Base-by-base conservation (phyloP, 371 early-diverging fungal genomes). In the Lichtheimia corymbifera region DNA sequence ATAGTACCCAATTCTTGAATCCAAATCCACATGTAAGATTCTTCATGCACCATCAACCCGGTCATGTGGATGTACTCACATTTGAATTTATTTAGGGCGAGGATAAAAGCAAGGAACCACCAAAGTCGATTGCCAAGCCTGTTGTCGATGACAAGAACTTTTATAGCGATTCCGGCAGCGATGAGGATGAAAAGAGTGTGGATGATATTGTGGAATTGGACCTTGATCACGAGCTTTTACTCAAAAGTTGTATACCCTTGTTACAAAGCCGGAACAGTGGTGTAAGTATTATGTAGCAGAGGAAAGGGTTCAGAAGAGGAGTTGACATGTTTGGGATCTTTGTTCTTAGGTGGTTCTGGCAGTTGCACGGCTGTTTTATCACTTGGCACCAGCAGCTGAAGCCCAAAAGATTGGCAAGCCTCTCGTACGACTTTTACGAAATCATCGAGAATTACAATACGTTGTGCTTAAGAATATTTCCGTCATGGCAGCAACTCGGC, bases 201-300 rank as follows among this genome's bases (percentile, higher is more conserved):
- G 66, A 73, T 50, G 65, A 69, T 43, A 50, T 69, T 14, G 58
- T 72, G 24, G 65, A 67, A 27, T 62, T 92, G 56, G 93, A 93
- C 54, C 73, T 80, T 4, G 97, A 97, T 67, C 94, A 92, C 60
- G 82, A 79, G 27, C 79, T 92, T 28, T 70, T 95, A 27, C 67
- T 95, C 13, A 76, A 80, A 42, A 83, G 90, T 4, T 83, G 88
- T 53, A 61, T 76, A n/a, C 93, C 93, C 30, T 74, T 97, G 13
- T 74, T 95, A n/a, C 86, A 89, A 61, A 94, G 91, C 68, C 84
- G 92, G 50, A 97, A 94, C 68, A 87, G 91, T 63, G 89, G 93
- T 18, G 95, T 88, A 82, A 51, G 74, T 74, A 18, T 20, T 41
- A 25, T 25, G 30, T 35, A 53, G 20, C 35, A 9, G 35, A 52